These are phyloP conservation scores for Blakeslea trispora DNA, from an alignment of 371 early-diverging fungal species.

Conservation along the genomic window DNA sequence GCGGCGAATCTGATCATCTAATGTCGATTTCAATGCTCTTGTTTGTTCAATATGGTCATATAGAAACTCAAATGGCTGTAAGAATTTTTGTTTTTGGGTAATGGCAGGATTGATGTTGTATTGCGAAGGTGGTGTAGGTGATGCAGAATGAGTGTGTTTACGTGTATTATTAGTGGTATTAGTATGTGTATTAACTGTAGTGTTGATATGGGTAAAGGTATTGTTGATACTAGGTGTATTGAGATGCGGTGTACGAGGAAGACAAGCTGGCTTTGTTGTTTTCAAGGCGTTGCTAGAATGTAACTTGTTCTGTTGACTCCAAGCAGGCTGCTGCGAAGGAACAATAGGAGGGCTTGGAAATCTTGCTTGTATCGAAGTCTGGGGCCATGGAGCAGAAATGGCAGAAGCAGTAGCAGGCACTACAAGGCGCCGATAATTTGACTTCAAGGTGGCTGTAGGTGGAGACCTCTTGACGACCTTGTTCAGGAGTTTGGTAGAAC, in stretches of 20 bases:
- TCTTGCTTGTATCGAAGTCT: conserved; percentile 18
- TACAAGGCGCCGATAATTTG: not conserved
- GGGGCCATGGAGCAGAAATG: conserved; percentile 20
- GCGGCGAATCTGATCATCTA: conserved; percentile 78
- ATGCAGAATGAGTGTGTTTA: conserved; percentile 4
- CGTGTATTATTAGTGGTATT: not conserved
- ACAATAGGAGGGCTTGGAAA: conserved; percentile 52
- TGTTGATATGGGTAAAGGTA: not conserved
- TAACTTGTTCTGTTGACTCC: conserved; percentile 15
- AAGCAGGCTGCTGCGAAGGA: conserved; percentile 46
- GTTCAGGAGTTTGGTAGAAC: conserved; percentile 1
- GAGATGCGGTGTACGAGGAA: not conserved
- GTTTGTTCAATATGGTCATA: conserved; percentile 62
- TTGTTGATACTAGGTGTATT: conserved; percentile 6
- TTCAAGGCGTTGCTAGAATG: not conserved
- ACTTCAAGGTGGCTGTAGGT: not conserved
- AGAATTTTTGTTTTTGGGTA: conserved; percentile 48
- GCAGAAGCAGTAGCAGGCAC: conserved; percentile 25
- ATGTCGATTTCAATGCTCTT: conserved; percentile 53
- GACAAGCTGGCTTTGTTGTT: not conserved
- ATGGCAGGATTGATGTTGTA: not conserved
- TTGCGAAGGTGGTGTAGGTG: too few relatives aligned
- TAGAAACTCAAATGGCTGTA: conserved; percentile 59
- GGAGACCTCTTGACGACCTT: conserved; percentile 8
- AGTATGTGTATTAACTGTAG: not conserved